Base-by-base conservation (phyloP, 768 basidiomycete species). In the Cystofilobasidium bisporidii region DNA sequence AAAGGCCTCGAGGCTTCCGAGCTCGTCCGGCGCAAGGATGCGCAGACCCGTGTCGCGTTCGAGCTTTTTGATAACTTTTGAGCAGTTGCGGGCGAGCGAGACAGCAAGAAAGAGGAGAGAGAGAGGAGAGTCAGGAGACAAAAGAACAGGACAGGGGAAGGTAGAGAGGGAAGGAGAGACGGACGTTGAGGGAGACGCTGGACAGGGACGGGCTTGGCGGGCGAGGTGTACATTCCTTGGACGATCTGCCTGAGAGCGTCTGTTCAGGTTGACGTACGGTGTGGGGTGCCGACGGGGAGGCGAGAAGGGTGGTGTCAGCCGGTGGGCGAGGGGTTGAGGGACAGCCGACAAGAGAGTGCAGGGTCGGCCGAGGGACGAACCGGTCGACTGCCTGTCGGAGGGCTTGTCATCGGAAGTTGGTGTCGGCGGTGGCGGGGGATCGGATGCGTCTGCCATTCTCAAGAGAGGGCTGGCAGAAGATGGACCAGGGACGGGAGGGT, bases 1-100 rank as follows among this genome's bases (percentile, higher is more conserved):
- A 18, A 56, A 56, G 18, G 28, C 28, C 53, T 56, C 53, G 53
- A 56, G 53, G 14, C 10, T 17, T 2, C 10, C 28, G 15, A 56
- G 53, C 53, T 56, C 53, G 53, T 56, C 53, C 14, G 17, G 18
- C 5, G 53, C 28, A 30, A 56, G 53, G 3, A 56, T 3, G 5
- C 10, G 26, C 15, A 56, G 9, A 10, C 48, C 48, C 48, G 11
- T 50, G n/a, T 50, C 48, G 4, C 20, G 11, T 10, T 50, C 48
- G 48, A 50, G 48, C 48, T 50, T 50, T 24, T 24, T 50, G 48
- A 50, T 50, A 24, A 50, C 48, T 50, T n/a, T n/a, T n/a, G n/a
- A n/a, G 48, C 48, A 11, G n/a, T 5, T 36, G 48, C n/a, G 20
- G 15, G n/a, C 11, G 20, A 24, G 5, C 24, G 26, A 50, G 48